phyloP scores from a whole-genome alignment of 768 basidiomycete species.

The Leccinum uliginosum region DNA sequence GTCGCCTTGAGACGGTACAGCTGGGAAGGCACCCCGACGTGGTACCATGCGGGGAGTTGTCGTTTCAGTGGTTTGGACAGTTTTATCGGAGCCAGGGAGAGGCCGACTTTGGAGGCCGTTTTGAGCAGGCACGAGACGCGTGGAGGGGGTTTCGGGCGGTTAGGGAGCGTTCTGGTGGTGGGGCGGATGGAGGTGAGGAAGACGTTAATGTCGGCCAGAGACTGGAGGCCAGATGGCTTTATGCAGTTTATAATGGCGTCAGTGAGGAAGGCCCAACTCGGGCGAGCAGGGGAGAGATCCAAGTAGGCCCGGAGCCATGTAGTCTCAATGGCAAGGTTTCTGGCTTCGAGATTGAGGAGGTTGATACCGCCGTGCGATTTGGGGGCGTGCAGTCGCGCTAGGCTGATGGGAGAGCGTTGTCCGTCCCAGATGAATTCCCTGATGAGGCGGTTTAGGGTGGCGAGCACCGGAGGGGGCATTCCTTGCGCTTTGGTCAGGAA shows the following conservation, averaged over 20 bases:
- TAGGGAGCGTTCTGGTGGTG: too few relatives aligned
- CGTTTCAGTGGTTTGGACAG: too few relatives aligned
- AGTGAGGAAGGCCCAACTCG: background rate
- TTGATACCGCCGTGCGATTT: background rate
- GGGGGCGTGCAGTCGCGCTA: background rate
- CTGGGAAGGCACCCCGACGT: too few relatives aligned
- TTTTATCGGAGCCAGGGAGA: too few relatives aligned
- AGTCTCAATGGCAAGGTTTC: background rate
- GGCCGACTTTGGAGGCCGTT: too few relatives aligned
- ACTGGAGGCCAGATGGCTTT: rapidly evolving
- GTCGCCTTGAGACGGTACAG: too few relatives aligned
- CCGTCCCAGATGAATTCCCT: conserved; percentile 18
- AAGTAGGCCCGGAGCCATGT: conserved; percentile 33
- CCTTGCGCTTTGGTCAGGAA: conserved; percentile 24
- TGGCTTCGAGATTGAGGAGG: conserved; percentile 1
- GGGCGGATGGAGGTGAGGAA: too few relatives aligned
- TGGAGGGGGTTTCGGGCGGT: too few relatives aligned
- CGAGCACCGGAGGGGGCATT: conserved; percentile 21
- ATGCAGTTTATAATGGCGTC: background rate
- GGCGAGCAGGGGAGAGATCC: too few relatives aligned
- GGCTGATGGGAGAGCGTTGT: background rate
- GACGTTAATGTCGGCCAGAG: background rate
- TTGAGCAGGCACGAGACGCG: too few relatives aligned
- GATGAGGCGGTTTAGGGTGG: conserved; percentile 8
- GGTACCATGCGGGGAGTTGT: too few relatives aligned